Conservation (phyloP, 208 protist genomes). For the Trypanosoma rangeli region DNA sequence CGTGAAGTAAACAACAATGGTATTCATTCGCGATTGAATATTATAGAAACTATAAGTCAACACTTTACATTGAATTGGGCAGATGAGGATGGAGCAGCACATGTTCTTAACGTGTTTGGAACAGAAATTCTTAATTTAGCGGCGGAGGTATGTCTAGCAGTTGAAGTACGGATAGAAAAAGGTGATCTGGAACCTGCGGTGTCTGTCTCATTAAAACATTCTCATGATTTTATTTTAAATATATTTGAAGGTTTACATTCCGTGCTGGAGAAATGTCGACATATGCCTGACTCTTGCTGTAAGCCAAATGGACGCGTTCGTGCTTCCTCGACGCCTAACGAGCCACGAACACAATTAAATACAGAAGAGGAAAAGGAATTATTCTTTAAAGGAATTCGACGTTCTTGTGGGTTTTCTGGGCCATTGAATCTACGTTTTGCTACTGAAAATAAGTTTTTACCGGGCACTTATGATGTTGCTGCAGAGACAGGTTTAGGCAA, state of each 20-base stretch:
- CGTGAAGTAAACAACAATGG: slow-evolving; percentile 29
- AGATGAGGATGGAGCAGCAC: slow-evolving; percentile 28
- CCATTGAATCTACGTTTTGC: slow-evolving; percentile 34
- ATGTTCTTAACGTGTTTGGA: slow-evolving; percentile 33
- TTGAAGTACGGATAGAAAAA: slow-evolving; percentile 26
- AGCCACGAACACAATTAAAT: slow-evolving; percentile 6
- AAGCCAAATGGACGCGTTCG: background rate
- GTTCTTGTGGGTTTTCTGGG: slow-evolving; percentile 24
- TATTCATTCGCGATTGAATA: slow-evolving; percentile 11
- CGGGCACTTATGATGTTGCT: slow-evolving; percentile 30
- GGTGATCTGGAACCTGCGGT: slow-evolving; percentile 15
- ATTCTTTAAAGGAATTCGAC: slow-evolving; percentile 47
- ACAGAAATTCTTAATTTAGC: slow-evolving; percentile 31
- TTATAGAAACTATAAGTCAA: slow-evolving; percentile 29
- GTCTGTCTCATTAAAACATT: slow-evolving; percentile 4
- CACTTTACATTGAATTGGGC: slow-evolving; percentile 49
- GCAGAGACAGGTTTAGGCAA: slow-evolving; percentile 40
- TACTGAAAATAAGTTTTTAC: slow-evolving; percentile 39
- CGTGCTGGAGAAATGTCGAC: slow-evolving; percentile 16
- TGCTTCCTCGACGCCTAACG: background rate
- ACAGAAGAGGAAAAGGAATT: slow-evolving; percentile 30
- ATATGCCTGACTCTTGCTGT: background rate
- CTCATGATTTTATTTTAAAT: slow-evolving; percentile 21
- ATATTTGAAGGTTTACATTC: slow-evolving; percentile 20
- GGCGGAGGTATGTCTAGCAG: slow-evolving; percentile 33